A percentile compares a stretch with the other conserved stretches of the same genome.
Conservation (phyloP, 2,329 filamentous ascomycete genomes). For the Aspergillus clavatus region DNA sequence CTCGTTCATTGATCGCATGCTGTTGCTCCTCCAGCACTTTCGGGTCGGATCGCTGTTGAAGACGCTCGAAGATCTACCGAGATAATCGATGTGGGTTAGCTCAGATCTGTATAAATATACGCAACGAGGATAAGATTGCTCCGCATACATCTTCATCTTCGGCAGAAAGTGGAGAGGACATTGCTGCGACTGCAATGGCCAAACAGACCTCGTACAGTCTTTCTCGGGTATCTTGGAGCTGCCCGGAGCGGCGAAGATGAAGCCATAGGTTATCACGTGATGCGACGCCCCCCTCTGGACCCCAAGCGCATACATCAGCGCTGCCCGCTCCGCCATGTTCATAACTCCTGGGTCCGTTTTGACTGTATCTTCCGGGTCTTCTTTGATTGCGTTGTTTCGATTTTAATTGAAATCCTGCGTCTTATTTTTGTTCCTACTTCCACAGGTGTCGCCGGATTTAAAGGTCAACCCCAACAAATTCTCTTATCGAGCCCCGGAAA, state of each 20-base stretch:
- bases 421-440: neutral
- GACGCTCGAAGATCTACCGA: conserved; percentile 32
- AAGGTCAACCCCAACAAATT: neutral
- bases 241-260: conserved; percentile 18
- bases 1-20: conserved; percentile 55
- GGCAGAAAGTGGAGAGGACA: conserved; percentile 40
- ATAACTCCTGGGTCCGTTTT: neutral
- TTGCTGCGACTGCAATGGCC: conserved; percentile 37
- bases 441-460: neutral
- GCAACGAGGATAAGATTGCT: neutral
- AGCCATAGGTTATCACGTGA: conserved; percentile 21
- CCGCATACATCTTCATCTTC: conserved; percentile 40
- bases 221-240: conserved; percentile 14
- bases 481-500: neutral
- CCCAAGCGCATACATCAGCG: conserved; percentile 3
- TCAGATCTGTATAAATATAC: neutral
- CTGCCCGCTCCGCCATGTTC: neutral
- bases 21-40: conserved; percentile 56
- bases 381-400: neutral
- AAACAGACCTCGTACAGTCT: conserved; percentile 12
- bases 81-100: conserved; percentile 11
- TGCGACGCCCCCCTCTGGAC: conserved; percentile 4
- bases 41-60: conserved; percentile 52
- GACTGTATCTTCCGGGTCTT: neutral
- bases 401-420: neutral